Base-by-base conservation (phyloP, 768 basidiomycete genomes). In the Kwoniella heveanensis region DNA sequence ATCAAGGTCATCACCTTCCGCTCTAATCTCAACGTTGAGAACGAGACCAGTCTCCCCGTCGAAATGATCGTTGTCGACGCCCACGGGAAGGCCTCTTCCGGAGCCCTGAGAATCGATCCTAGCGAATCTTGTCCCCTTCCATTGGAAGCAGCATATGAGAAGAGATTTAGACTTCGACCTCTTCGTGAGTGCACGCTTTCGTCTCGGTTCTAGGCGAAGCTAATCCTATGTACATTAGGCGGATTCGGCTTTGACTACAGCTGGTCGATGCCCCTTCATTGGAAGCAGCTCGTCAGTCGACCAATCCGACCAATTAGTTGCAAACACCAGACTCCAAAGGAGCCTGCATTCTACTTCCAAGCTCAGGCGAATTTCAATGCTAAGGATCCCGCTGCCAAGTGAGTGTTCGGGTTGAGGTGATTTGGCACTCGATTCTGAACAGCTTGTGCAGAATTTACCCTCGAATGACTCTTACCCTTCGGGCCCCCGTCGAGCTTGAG, bases 331-430 rank as follows among this genome's bases (percentile, higher is more conserved):
- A 87, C 92, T 69, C 82, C 87, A 0, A 83, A 83, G 48, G 94
- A 98, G 74, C 89, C 91, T 13, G 87, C 92, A 3, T 99, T 98
- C 84, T 87, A 91, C 27, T 90, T 98, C 82, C 95, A 97, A 74
- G 90, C 90, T 8, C 94, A 89, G 84, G 90, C 89, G 1, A 86
- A 92, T 62, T 89, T 86, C 36, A 90, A 95, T 70, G 77, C 80
- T 25, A 83, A 80, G 51, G 87, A 91, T 62, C 80, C 83, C 8
- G 76, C 80, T 21, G 68, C 84, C 9, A 84, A 86, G 91, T 87
- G 66, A 73, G 85, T 76, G 13, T 19, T 46, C 13, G 15, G 0
- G 12, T 46, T 12, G 15, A 30, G 24, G 24, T 9, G 10, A 29
- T 32, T 26, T 37, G n/a, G 25, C 55, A n/a, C n/a, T n/a, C n/a